phyloP scores from a whole-genome alignment of 2,329 filamentous ascomycete species.

The Ilyonectria sp. region DNA sequence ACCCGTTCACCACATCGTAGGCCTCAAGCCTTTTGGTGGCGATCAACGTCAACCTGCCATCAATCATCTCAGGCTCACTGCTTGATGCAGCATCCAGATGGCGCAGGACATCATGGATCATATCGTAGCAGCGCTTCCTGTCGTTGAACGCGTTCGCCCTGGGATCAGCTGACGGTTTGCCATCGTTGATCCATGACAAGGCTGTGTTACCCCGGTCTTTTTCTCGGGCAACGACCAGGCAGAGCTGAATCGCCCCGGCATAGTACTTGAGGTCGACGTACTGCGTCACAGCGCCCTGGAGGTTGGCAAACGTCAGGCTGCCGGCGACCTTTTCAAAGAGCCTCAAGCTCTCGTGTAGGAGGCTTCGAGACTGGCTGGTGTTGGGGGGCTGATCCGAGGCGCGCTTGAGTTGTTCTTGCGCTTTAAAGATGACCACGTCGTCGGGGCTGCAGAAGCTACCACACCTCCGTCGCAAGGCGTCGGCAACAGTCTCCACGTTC shows the following conservation, averaged over 20 bases:
- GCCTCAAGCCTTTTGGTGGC: conserved; percentile 88
- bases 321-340: conserved; percentile 92
- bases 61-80: conserved; percentile 79
- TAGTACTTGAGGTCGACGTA: conserved; percentile 91
- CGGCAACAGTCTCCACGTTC: conserved; percentile 97
- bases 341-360: conserved; percentile 90
- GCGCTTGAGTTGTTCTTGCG: conserved; percentile 93
- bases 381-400: conserved; percentile 85
- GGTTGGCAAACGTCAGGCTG: conserved; percentile 84
- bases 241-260: conserved; percentile 91
- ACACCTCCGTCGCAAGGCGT: conserved; percentile 91
- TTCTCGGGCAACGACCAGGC: conserved; percentile 85
- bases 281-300: conserved; percentile 82
- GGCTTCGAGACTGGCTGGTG: conserved; percentile 80
- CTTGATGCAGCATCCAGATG: conserved; percentile 81
- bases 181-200: conserved; percentile 89
- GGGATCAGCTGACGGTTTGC: conserved; percentile 79
- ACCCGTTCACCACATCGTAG: conserved; percentile 90
- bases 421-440: conserved; percentile 98
- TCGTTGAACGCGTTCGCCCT: conserved; percentile 78
- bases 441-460: conserved; percentile 98
- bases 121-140: conserved; percentile 84
- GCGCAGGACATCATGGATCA: conserved; percentile 87
- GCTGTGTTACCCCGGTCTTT: conserved; percentile 91
- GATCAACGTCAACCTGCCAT: conserved; percentile 83